Evolutionary conservation across 78 protist species (phyloP), one percentile per base, ranked within the genome.

Genomic region (Dictyostelium purpureum): DNA sequence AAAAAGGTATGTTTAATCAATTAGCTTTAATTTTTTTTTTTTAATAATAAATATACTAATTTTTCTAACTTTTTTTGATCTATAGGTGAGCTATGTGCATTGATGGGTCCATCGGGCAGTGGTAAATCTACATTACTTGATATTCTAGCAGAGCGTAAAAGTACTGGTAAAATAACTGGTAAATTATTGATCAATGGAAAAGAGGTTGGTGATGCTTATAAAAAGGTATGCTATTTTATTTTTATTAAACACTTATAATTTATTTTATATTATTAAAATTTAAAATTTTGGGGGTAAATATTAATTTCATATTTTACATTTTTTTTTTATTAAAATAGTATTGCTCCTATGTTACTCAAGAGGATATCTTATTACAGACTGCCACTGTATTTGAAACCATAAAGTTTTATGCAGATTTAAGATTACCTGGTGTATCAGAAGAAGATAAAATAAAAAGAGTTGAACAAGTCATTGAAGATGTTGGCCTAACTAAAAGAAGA

Each of bases 121-220:
- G 96, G 96, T 37, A 94, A 94, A 76, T 78, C 96, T 35, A 95
- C 96, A 18, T 77, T 94, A 19, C 40, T 94, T 19, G 94, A 89
- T 78, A 37, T 90, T 37, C 54, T 94, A 24, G 94, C 96, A 16
- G n/a, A 76, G 1, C 63, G 96, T 51, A 89, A 89, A 57, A n/a
- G 42, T 26, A 52, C 59, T 37, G 95, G 83, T 42, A 79, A 26
- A 26, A 51, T 70, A 16, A 51, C 42, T 45, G 88, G 95, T 12
- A 40, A 81, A 40, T n/a, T 74, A 10, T 74, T 74, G 37, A 66
- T 74, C 2, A 74, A 74, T 74, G 80, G 80, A 12, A 74, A 74
- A 74, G 80, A 74, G 51, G 31, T 74, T 45, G 80, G 80, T 18
- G 65, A 74, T 7, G 18, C 63, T 28, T 74, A 74, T 52, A 74